Evolutionary conservation across 2,329 filamentous ascomycete species (phyloP), one percentile per base, ranked within the genome.

Genomic region (Sporothrix mexicana): DNA sequence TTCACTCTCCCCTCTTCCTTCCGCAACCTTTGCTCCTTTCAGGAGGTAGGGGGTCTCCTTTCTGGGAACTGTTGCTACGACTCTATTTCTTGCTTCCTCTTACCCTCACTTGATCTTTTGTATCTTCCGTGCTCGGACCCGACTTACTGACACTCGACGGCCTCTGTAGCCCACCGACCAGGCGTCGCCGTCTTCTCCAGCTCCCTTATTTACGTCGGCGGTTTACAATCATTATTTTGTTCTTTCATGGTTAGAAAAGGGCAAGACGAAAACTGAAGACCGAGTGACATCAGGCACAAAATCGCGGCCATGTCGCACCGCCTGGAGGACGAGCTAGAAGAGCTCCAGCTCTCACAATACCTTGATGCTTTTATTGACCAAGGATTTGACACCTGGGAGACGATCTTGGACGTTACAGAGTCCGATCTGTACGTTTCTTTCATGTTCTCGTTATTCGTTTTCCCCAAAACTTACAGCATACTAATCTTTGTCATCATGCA

Each of bases 311-410:
- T 92, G 89, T 88, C 86, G 86, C 83, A 82, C 76, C 87, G 89
- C 80, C 84, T 96, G 78, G 88, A 85, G 76, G 82, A 85, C 51
- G 87, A 91, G 76, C 90, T 95, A 80, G 87, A 88, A 82, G 91
- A 93, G 85, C 85, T 95, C 85, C 93, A 92, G 79, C 86, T 96
- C 80, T 85, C 88, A 82, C 92, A 94, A 82, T 95, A 96, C 83
- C 87, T 93, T 74, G 86, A 91, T 76, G 83, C 85, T 72, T 93
- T 96, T 77, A 80, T 93, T 59, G 89, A 93, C 70, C 92, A 95
- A 81, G 93, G 93, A 2, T 96, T 96, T 80, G 93, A 96, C 80
- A 90, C 90, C 12, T 95, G 93, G 93, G 92, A 94, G 47, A 94
- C 91, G 0, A 90, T 95, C 72, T 85, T 94, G 69, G 93, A 95